Conservation (phyloP, 139 green algal genomes). For the Chlamydomonas urium region DNA sequence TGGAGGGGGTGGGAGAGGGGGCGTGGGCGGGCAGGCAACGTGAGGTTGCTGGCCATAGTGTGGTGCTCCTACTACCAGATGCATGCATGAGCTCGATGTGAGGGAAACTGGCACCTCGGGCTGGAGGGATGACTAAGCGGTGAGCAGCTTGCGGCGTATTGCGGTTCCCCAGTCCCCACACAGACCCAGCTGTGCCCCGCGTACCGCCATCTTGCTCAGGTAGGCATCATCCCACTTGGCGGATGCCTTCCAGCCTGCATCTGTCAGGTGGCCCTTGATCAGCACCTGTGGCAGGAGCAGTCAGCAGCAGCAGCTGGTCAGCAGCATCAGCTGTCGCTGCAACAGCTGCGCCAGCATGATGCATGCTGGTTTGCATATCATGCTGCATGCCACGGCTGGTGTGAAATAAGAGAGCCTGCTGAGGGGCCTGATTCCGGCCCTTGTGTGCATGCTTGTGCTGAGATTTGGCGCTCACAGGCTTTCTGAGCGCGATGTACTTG, state of each 20-base stretch:
- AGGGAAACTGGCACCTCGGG: no score
- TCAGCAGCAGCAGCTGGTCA: not conserved
- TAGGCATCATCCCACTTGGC: slow-evolving; percentile 34
- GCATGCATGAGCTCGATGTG: no score
- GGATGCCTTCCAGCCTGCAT: slow-evolving; percentile 27
- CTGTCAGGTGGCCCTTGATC: slow-evolving; percentile 31
- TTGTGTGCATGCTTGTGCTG: slow-evolving; percentile 1
- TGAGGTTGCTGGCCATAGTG: no score
- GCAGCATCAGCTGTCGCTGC: not conserved
- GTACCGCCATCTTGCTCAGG: slow-evolving; percentile 13
- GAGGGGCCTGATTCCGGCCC: not conserved
- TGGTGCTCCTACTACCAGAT: no score
- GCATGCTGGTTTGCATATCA: not conserved
- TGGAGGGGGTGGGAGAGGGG: no score
- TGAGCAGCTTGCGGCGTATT: no score
- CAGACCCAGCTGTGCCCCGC: no score
- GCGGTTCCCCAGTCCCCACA: no score
- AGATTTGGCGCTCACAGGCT: slow-evolving; percentile 3
- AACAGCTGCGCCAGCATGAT: not conserved
- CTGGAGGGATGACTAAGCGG: no score
- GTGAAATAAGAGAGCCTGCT: no score
- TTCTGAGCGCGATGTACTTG: not conserved
- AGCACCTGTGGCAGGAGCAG: slow-evolving; percentile 21
- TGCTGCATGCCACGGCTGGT: not conserved
- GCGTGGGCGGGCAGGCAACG: no score